Percentiles rank a stretch among this genome's conserved stretches.
Evolutionary conservation across 2,329 filamentous ascomycete species (phyloP).

Genomic region (Colletotrichum graminicola): DNA sequence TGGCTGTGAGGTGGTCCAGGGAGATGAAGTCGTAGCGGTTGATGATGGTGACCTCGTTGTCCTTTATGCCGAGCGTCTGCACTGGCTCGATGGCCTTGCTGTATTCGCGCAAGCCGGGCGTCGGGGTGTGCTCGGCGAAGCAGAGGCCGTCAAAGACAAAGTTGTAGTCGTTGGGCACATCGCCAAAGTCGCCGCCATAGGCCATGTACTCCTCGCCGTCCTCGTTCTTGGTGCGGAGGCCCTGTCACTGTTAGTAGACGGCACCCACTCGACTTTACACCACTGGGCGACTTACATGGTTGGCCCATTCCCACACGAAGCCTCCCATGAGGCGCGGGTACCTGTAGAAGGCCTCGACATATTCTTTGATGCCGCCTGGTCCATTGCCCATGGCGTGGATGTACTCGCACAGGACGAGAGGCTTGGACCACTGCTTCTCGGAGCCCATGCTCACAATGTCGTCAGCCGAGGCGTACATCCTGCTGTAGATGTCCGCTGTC

Average conservation of each 20-base stretch:
- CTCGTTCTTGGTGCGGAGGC: conserved; percentile 58
- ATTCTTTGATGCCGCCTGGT: conserved; percentile 75
- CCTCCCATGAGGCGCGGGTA: conserved; percentile 68
- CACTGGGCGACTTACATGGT: conserved; percentile 58
- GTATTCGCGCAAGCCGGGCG: conserved; percentile 65
- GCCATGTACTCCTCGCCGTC: conserved; percentile 63
- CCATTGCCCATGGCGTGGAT: conserved; percentile 79
- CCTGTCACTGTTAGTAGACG: conserved; percentile 44
- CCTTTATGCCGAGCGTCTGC: conserved; percentile 60
- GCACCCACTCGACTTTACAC: not conserved
- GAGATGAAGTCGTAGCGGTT: conserved; percentile 68
- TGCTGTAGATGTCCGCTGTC: conserved; percentile 72
- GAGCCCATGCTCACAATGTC: conserved; percentile 56
- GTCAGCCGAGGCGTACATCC: conserved; percentile 73
- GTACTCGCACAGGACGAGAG: conserved; percentile 69
- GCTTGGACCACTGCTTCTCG: conserved; percentile 62
- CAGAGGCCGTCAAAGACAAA: conserved; percentile 71
- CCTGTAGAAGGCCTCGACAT: conserved; percentile 73
- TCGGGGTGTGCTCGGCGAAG: conserved; percentile 62
- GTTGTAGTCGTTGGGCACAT: conserved; percentile 69
- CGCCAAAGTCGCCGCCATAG: conserved; percentile 73
- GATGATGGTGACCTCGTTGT: conserved; percentile 58
- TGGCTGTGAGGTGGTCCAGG: conserved; percentile 63
- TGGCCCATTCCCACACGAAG: conserved; percentile 75
- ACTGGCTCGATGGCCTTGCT: conserved; percentile 72